Percentiles rank a stretch among this genome's conserved stretches.
Conservation (phyloP, 495 filamentous ascomycete genomes). For the Viridothelium virens region DNA sequence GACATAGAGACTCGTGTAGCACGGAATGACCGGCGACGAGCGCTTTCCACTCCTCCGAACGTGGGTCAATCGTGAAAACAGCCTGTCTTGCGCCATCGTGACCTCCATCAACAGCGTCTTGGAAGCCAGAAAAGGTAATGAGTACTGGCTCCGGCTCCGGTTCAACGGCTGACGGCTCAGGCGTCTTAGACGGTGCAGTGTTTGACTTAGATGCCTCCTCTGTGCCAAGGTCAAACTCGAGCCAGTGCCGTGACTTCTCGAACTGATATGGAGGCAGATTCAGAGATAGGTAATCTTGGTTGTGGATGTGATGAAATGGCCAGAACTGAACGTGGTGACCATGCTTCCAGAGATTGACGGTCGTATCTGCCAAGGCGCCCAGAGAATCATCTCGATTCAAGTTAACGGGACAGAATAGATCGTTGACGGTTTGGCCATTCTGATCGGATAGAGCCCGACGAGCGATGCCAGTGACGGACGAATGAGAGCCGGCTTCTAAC, state of each 20-base stretch:
- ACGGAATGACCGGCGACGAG: slow-evolving; percentile 37
- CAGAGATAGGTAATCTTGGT: slow-evolving; percentile 25
- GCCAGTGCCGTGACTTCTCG: slow-evolving; percentile 36
- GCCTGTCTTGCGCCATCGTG: background rate
- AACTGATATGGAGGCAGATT: slow-evolving; percentile 38
- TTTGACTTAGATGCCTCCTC: background rate
- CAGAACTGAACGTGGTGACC: slow-evolving; percentile 42
- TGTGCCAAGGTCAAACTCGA: slow-evolving; percentile 19
- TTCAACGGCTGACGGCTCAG: background rate
- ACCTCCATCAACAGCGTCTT: background rate
- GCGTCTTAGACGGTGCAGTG: background rate
- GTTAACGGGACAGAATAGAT: slow-evolving; percentile 39
- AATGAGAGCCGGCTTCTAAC: slow-evolving; percentile 47
- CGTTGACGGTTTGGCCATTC: slow-evolving; percentile 10
- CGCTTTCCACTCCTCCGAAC: background rate
- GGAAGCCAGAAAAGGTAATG: background rate
- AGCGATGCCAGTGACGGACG: slow-evolving; percentile 42
- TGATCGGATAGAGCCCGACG: slow-evolving; percentile 27
- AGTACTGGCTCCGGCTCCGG: background rate
- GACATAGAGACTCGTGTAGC: slow-evolving; percentile 33
- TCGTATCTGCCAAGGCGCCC: slow-evolving; percentile 37
- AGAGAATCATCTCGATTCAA: slow-evolving; percentile 34
- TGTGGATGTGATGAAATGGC: slow-evolving; percentile 40
- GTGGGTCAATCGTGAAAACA: background rate
- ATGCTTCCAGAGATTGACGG: slow-evolving; percentile 42